phyloP scores from a whole-genome alignment of 2,329 filamentous ascomycete species.

The Fusarium praegraminearum region DNA sequence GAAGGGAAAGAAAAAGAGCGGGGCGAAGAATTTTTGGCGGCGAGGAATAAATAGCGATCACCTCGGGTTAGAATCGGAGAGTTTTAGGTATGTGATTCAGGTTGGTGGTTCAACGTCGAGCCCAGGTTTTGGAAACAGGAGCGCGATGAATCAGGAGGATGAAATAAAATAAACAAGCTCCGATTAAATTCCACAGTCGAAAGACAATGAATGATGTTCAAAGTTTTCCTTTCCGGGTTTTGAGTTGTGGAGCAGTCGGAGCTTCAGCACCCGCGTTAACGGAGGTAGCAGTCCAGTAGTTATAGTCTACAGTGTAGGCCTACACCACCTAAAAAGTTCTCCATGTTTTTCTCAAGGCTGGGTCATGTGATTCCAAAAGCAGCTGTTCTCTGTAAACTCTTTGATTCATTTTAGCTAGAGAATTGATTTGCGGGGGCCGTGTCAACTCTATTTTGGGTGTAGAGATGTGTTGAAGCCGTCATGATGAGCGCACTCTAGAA shows the following conservation, averaged over 20 bases:
- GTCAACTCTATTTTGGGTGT: conserved; percentile 28
- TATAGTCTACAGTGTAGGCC: neutral
- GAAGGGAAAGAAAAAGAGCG: conserved; percentile 42
- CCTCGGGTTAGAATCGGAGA: conserved; percentile 25
- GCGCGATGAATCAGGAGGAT: neutral
- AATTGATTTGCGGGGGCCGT: conserved; percentile 14
- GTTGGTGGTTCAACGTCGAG: conserved; percentile 27
- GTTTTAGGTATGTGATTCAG: conserved; percentile 40
- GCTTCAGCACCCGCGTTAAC: conserved; percentile 14
- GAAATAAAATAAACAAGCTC: conserved; percentile 6
- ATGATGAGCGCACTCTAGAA: conserved; percentile 23
- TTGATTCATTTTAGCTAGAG: conserved; percentile 10
- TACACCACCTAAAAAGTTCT: conserved; percentile 1
- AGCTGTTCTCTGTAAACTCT: neutral
- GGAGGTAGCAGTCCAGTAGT: neutral
- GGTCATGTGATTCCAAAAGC: conserved; percentile 41
- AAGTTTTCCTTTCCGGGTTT: conserved; percentile 45
- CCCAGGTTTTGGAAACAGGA: neutral
- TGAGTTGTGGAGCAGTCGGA: conserved; percentile 42
- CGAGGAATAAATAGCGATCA: conserved; percentile 44
- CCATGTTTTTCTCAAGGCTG: conserved; percentile 2
- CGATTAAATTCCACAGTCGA: conserved; percentile 38
- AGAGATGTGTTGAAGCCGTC: conserved; percentile 16
- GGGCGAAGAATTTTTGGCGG: conserved; percentile 47
- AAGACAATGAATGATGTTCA: conserved; percentile 31